phyloP scores from a whole-genome alignment of 345 rosid species.

The Eucalyptus cloeziana region DNA sequence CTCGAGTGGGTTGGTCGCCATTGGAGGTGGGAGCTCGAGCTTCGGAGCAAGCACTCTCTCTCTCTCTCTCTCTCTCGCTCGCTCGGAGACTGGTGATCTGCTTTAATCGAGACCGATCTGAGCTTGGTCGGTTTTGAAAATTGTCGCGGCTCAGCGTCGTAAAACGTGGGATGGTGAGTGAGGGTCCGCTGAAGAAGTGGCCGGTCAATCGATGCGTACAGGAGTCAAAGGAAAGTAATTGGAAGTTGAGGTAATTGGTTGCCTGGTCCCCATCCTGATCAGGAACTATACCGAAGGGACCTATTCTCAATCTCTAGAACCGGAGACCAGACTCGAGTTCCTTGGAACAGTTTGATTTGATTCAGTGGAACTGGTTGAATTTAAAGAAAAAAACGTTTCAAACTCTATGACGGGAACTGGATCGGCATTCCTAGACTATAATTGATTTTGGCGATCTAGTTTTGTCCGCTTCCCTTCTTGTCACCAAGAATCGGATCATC shows the following conservation, averaged over 20 bases:
- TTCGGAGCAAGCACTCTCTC: neutral
- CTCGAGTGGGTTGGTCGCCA: neutral
- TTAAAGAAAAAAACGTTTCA: too few species aligned
- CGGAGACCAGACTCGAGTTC: too few species aligned
- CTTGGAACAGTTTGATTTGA: too few species aligned
- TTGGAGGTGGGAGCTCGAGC: neutral
- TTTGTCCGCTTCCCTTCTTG: too few species aligned
- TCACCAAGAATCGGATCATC: accelerated
- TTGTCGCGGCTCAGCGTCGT: neutral
- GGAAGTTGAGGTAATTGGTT: too few species aligned
- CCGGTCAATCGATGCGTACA: neutral
- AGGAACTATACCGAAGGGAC: too few species aligned
- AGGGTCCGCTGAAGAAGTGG: neutral
- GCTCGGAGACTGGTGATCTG: neutral
- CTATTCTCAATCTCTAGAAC: too few species aligned
- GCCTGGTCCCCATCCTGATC: too few species aligned
- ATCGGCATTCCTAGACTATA: too few species aligned
- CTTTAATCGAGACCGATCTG: neutral
- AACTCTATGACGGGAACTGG: too few species aligned
- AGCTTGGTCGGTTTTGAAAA: neutral
- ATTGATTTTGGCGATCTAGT: too few species aligned
- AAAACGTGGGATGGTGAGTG: neutral
- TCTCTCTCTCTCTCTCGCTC: neutral
- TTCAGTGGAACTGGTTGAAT: accelerated
- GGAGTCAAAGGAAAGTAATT: neutral